phyloP scores from a whole-genome alignment of 495 filamentous ascomycete species.

The Aspergillus biplanus region DNA sequence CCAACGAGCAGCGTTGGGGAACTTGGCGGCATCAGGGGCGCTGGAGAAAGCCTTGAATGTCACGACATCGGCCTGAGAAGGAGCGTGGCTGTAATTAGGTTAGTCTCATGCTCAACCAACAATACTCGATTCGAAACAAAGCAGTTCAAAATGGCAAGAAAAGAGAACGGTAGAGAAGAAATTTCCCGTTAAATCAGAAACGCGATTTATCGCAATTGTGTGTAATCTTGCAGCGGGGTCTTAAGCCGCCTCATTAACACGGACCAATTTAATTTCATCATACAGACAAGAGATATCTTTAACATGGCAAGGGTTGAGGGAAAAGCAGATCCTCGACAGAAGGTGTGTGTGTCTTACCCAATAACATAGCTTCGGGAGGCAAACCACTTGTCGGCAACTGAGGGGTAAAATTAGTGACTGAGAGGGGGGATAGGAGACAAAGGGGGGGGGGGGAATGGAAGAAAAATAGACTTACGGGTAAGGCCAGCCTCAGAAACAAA shows the following conservation, averaged over 20 bases:
- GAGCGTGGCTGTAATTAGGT: slow-evolving; percentile 63
- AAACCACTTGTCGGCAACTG: slow-evolving; percentile 93
- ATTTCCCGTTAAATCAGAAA: slow-evolving; percentile 65
- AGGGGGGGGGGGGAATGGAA: slow-evolving; percentile 26
- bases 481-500: slow-evolving; percentile 85
- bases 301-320: slow-evolving; percentile 16
- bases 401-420: slow-evolving; percentile 43
- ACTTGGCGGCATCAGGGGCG: slow-evolving; percentile 78
- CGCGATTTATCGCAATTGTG: slow-evolving; percentile 75
- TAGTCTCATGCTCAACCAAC: slow-evolving; percentile 30
- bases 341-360: slow-evolving; percentile 64
- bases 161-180: slow-evolving; percentile 13
- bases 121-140: no score
- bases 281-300: slow-evolving; percentile 38
- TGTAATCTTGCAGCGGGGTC: slow-evolving; percentile 90
- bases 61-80: slow-evolving; percentile 94
- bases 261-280: slow-evolving; percentile 97
- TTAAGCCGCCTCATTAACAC: slow-evolving; percentile 99
- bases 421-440: slow-evolving; percentile 25
- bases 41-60: slow-evolving; percentile 85
- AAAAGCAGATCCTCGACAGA: slow-evolving; percentile 22
- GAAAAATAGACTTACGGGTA: slow-evolving; percentile 63
- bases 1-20: slow-evolving; percentile 93
- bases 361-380: slow-evolving; percentile 89
- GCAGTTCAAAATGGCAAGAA: slow-evolving; percentile 17